Conservation (phyloP, 495 filamentous ascomycete species). For the Neurospora tetraspora region DNA sequence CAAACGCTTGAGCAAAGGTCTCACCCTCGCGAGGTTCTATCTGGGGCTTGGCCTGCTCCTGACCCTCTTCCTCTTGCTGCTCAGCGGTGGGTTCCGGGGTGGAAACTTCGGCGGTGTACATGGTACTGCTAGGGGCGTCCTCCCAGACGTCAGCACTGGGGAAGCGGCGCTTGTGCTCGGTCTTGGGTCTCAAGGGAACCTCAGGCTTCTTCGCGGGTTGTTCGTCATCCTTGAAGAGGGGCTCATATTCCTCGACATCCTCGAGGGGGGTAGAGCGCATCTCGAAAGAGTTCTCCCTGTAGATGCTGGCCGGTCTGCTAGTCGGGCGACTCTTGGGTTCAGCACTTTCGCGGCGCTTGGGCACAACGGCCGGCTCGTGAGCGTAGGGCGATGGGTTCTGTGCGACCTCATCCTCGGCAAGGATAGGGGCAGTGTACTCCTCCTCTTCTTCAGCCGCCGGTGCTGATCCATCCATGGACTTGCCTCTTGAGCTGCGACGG, state of each 20-base stretch:
- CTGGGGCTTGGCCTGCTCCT: slow-evolving; percentile 21
- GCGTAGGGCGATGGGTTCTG: slow-evolving; percentile 51
- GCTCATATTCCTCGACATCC: slow-evolving; percentile 90
- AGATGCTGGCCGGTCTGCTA: slow-evolving; percentile 57
- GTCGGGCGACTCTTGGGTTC: slow-evolving; percentile 55
- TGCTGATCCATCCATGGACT: slow-evolving; percentile 39
- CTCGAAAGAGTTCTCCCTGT: slow-evolving; percentile 29
- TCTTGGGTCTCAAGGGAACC: slow-evolving; percentile 35
- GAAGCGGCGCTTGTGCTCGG: slow-evolving; percentile 66
- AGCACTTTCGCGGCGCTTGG: slow-evolving; percentile 48
- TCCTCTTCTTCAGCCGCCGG: slow-evolving; percentile 33
- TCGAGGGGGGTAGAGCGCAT: slow-evolving; percentile 65
- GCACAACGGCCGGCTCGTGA: slow-evolving; percentile 61
- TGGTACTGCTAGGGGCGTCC: slow-evolving; percentile 80
- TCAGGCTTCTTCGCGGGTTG: slow-evolving; percentile 37
- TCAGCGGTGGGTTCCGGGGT: slow-evolving; percentile 60
- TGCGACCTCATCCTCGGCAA: slow-evolving; percentile 84
- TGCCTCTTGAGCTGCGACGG: slow-evolving; percentile 50
- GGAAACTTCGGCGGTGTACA: slow-evolving; percentile 74
- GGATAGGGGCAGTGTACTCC: slow-evolving; percentile 58
- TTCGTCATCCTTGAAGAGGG: slow-evolving; percentile 82
- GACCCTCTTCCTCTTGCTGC: slow-evolving; percentile 37
- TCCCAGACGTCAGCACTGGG: slow-evolving; percentile 96
- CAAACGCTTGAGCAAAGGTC: slow-evolving; percentile 43
- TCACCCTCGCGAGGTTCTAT: slow-evolving; percentile 28